A percentile compares a stretch with the other conserved stretches of the same genome.
phyloP scores from a whole-genome alignment of 2,329 filamentous ascomycete genomes.

The Parasarocladium wereldwijsianum region DNA sequence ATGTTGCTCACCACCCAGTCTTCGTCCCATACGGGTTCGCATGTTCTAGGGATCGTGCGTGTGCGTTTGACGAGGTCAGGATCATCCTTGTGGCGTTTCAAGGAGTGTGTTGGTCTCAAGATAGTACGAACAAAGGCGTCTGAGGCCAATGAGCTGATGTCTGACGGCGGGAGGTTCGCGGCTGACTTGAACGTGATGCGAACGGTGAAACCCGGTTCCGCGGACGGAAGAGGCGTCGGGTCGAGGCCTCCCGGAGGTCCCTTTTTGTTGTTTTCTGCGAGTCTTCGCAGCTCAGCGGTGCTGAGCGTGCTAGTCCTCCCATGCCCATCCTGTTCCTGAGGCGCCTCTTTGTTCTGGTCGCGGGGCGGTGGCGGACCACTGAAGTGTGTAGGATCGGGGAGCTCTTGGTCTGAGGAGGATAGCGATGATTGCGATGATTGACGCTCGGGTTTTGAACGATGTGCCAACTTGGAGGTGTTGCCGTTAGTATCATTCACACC shows the following conservation, averaged over 20 bases:
- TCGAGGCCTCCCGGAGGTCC: conserved; percentile 66
- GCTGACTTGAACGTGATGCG: conserved; percentile 76
- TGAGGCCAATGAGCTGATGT: conserved; percentile 61
- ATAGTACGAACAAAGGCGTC: conserved; percentile 81
- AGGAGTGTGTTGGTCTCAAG: too few relatives aligned
- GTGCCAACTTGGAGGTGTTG: too few relatives aligned
- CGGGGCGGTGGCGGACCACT: too few relatives aligned
- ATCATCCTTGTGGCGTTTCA: conserved; percentile 77
- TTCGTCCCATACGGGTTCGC: conserved; percentile 67
- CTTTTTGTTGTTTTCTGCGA: conserved; percentile 9
- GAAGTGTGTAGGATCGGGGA: too few relatives aligned
- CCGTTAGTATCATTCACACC: too few relatives aligned
- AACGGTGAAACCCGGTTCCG: conserved; percentile 67
- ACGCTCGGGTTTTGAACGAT: too few relatives aligned
- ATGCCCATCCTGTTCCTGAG: not conserved
- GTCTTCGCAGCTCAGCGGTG: not conserved
- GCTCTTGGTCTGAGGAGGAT: too few relatives aligned
- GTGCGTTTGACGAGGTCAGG: conserved; percentile 62
- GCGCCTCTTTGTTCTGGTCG: too few relatives aligned
- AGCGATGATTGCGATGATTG: too few relatives aligned
- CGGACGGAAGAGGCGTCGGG: conserved; percentile 58
- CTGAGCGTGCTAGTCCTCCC: not conserved
- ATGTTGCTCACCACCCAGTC: conserved; percentile 84
- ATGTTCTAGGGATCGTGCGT: conserved; percentile 55
- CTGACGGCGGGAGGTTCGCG: conserved; percentile 66